Conservation (phyloP, 2,329 filamentous ascomycete species). For the Penicillium sp. region DNA sequence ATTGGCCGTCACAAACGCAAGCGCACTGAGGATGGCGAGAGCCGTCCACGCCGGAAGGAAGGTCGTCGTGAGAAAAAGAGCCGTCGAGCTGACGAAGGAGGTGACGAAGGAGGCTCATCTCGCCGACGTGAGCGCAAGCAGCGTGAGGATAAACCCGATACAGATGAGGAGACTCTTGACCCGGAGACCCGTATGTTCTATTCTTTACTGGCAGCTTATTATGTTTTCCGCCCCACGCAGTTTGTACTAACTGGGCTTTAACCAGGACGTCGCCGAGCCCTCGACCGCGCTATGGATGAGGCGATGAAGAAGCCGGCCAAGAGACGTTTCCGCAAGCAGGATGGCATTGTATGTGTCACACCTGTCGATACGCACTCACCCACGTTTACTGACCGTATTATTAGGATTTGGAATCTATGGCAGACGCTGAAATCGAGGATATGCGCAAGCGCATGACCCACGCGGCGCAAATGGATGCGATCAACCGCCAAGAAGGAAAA, state of each 20-base stretch:
- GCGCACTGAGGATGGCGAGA: constrained; percentile 61
- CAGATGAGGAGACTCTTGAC: constrained; percentile 72
- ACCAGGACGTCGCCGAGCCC: constrained; percentile 68
- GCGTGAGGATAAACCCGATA: constrained; percentile 54
- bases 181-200: constrained; percentile 71
- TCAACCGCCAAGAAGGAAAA: constrained; percentile 72
- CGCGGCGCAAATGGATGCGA: constrained; percentile 82
- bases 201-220: background rate
- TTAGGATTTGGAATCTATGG: constrained; percentile 83
- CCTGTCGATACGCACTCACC: background rate
- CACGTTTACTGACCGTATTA: constrained; percentile 10
- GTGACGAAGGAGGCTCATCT: constrained; percentile 46
- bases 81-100: constrained; percentile 66
- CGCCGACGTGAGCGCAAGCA: constrained; percentile 53
- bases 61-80: constrained; percentile 60
- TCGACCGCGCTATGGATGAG: constrained; percentile 84
- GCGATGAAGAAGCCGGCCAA: constrained; percentile 79
- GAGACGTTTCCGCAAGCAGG: constrained; percentile 70
- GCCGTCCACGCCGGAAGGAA: constrained; percentile 67
- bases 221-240: too few species aligned
- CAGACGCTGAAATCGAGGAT: constrained; percentile 83
- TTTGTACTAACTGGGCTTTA: constrained; percentile 1
- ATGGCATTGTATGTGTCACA: constrained; percentile 69
- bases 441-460: constrained; percentile 88
- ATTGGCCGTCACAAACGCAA: constrained; percentile 64